A percentile compares a stretch with the other conserved stretches of the same genome.
Evolutionary conservation across 2,329 filamentous ascomycete species (phyloP).

Genomic region (Arthroderma uncinatum): DNA sequence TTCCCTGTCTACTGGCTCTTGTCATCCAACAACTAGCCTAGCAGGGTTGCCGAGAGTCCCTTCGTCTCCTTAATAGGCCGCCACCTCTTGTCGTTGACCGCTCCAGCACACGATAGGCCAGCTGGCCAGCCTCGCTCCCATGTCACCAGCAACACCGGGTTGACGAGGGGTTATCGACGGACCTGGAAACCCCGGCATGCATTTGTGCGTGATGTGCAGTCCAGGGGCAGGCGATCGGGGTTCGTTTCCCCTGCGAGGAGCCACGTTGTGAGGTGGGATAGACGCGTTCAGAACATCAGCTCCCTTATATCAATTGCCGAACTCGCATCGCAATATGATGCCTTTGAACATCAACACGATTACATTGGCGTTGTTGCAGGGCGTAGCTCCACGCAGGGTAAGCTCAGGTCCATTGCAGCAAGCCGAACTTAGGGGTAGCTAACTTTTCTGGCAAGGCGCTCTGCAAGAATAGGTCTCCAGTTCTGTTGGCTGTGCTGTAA

Average conservation of each 20-base stretch:
- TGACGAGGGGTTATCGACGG: not conserved
- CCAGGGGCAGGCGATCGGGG: not conserved
- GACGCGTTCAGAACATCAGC: not conserved
- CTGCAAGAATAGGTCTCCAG: not conserved
- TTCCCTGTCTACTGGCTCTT: not conserved
- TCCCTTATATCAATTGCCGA: not conserved
- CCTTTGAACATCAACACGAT: not conserved
- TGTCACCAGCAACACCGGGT: not conserved
- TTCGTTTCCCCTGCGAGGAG: not conserved
- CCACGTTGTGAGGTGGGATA: not conserved
- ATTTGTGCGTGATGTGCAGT: not conserved
- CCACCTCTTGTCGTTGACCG: not conserved
- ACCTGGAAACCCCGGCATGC: not conserved
- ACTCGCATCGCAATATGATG: not conserved
- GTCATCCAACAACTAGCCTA: not conserved
- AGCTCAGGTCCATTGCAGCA: not conserved
- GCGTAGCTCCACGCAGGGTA: not conserved
- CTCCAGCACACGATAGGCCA: too few relatives aligned
- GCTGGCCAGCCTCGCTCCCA: not conserved
- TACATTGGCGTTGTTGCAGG: not conserved
- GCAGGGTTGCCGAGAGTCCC: too few relatives aligned
- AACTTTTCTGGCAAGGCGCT: not conserved
- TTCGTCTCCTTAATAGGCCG: not conserved
- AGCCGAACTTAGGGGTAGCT: not conserved
- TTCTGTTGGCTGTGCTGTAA: not conserved